Percentiles rank a stretch among this genome's conserved stretches.
These are phyloP conservation scores for Syncephalastrum racemosum DNA, from an alignment of 371 early-diverging fungal species.

Conservation along the genomic window DNA sequence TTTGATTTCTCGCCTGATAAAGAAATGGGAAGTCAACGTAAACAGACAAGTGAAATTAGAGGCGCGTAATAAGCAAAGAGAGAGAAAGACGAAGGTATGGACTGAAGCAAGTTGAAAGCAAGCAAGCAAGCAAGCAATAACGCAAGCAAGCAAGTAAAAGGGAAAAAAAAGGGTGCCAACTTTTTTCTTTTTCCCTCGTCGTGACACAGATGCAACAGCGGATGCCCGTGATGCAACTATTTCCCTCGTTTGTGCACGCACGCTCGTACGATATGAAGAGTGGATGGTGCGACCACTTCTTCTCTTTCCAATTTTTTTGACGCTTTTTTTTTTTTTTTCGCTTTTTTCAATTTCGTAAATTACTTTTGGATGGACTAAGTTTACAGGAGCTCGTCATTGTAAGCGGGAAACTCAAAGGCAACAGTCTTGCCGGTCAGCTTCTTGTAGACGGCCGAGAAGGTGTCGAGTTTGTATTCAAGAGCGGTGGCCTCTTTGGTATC, in stretches of 20 bases:
- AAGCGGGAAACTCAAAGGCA: slow-evolving; percentile 91
- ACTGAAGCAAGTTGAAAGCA: too few species aligned
- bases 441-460: slow-evolving; percentile 94
- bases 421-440: slow-evolving; percentile 97
- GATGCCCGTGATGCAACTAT: too few species aligned
- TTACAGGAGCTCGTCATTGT: slow-evolving; percentile 26
- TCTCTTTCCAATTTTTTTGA: neutral
- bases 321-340: neutral
- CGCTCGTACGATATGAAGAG: too few species aligned
- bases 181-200: slow-evolving; percentile 1
- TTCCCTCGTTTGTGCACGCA: too few species aligned
- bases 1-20: neutral
- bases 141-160: slow-evolving; percentile 1
- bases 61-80: neutral
- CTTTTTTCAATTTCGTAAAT: too few species aligned
- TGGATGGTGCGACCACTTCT: too few species aligned
- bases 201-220: neutral
- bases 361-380: neutral
- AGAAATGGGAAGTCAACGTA: neutral
- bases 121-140: slow-evolving; percentile 3
- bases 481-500: slow-evolving; percentile 96
- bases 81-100: neutral
- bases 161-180: slow-evolving; percentile 3
- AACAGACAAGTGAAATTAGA: neutral
- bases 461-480: slow-evolving; percentile 97